Base-by-base conservation (phyloP, 306 rosid genomes). In the Sicyos edulis region DNA sequence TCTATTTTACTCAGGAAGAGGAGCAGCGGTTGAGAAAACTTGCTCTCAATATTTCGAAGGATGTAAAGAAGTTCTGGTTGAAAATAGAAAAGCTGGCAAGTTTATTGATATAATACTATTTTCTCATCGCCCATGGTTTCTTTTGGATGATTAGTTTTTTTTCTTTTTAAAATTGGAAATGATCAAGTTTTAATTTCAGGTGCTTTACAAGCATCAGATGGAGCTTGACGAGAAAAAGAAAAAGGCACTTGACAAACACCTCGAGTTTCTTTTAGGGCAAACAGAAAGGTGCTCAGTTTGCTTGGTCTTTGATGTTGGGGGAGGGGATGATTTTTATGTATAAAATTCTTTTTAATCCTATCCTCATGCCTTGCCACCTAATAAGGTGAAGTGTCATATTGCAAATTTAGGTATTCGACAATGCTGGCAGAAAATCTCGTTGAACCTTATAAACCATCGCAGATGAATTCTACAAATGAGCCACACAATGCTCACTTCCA, bases 361-460 rank as follows among this genome's bases (percentile, higher is more conserved):
- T 45, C 19, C 54, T 21, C 2, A 37, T 66, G 15, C 24, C 56
- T 32, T 72, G 15, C 7, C 17, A 3, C 51, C 12, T 37, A 55
- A 72, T 70, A 49, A 52, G 29, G 55, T 77, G 24, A 51, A 69
- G 52, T 75, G 32, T 78, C 78, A 49, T 72, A 50, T 66, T 82
- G 77, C 32, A 74, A 69, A 78, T 77, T 77, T 77, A 93, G 98
- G 88, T 93, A 93, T 83, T 93, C 98, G 51, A 88, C 97, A 64
- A 90, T 93, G 98, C 82, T 93, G 82, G 98, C 98, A 7, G 97
- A 93, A 80, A 93, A 93, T 88, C 98, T 93, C 9, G 92, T 85
- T 76, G 98, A 93, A 71, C 29, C 80, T 66, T 24, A 58, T 83
- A 88, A 89, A 82, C 85, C 95, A 74, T 81, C 64, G 24, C 88